These are phyloP conservation scores for Moricandia moricandioides DNA, from an alignment of 345 rosid species.

Conservation along the genomic window DNA sequence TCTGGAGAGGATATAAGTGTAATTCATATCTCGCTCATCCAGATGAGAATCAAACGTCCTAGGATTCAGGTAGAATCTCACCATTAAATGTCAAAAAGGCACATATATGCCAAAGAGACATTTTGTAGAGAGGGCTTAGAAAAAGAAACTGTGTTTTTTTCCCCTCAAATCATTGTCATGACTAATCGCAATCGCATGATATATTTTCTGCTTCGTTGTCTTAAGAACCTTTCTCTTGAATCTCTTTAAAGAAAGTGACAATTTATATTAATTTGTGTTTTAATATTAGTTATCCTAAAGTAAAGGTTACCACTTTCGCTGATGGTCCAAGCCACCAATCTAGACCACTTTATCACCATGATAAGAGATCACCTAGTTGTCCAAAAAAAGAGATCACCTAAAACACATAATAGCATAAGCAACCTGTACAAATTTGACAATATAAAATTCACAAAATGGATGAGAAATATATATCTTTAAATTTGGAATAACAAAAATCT, in stretches of 20 bases:
- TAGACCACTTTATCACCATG: neutral
- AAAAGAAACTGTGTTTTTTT: neutral
- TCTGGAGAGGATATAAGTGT: neutral
- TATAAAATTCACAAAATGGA: neutral
- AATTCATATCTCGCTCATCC: neutral
- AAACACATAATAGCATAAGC: neutral
- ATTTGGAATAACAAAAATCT: neutral
- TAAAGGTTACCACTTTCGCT: slow-evolving; percentile 5
- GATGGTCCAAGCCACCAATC: slow-evolving; percentile 19
- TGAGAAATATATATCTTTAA: neutral
- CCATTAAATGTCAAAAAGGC: slow-evolving; percentile 23
- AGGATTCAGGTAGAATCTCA: slow-evolving; percentile 14
- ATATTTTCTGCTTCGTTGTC: slow-evolving; percentile 17
- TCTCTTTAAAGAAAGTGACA: neutral
- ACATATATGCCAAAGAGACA: slow-evolving; percentile 3
- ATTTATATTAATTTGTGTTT: neutral
- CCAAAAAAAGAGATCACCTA: neutral
- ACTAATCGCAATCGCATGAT: neutral
- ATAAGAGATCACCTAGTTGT: neutral
- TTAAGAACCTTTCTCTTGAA: neutral
- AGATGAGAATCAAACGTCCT: slow-evolving; percentile 1
- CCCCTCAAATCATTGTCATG: slow-evolving; percentile 14
- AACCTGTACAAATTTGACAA: neutral
- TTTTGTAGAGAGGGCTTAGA: neutral
- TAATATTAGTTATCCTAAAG: neutral